Evolutionary conservation across 306 rosid species (phyloP), one percentile per base, ranked within the genome.

Genomic region (Citrullus amarus): DNA sequence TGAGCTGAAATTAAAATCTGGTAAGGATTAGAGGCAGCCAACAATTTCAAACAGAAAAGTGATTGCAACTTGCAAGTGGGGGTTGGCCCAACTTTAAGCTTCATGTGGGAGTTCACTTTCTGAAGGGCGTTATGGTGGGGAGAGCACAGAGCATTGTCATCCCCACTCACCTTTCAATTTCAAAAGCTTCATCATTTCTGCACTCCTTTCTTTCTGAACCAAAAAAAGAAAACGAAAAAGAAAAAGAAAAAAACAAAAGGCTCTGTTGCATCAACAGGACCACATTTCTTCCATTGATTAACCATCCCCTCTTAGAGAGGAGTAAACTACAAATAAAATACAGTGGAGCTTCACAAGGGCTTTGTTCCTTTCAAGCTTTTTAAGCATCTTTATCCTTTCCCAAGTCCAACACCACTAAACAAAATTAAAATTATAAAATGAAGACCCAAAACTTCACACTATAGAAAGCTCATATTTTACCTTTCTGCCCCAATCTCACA

Each of bases 291-390:
- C 12, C 43, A 73, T 73, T 73, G 16, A 51, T 50, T 70, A 39
- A 46, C 59, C 77, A 48, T 22, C 58, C 77, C 58, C 41, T 72
- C 77, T 72, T 48, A 72, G 77, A 72, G 77, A 72, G 77, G 78
- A 53, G 61, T 73, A 73, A 73, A 48, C 60, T 28, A 72, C 77
- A 48, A 50, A 72, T 28, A 48, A 46, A 72, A 71, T 48, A 46
- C 20, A 71, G 17, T 48, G 41, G 60, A 44, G 20, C 44, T 28
- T 51, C 77, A 73, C 77, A 71, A 46, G 44, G 57, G 39, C 39
- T 70, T 72, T 72, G 43, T 48, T 48, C 59, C 59, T 72, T 73
- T 8, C 44, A 51, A 51, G 41, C 77, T 51, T 73, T 73, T 73
- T 51, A 25, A 20, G 38, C 12, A 48, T 25, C 76, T 46, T 22